phyloP scores from a whole-genome alignment of 768 basidiomycete genomes.

The Paxillus rubicundulus region DNA sequence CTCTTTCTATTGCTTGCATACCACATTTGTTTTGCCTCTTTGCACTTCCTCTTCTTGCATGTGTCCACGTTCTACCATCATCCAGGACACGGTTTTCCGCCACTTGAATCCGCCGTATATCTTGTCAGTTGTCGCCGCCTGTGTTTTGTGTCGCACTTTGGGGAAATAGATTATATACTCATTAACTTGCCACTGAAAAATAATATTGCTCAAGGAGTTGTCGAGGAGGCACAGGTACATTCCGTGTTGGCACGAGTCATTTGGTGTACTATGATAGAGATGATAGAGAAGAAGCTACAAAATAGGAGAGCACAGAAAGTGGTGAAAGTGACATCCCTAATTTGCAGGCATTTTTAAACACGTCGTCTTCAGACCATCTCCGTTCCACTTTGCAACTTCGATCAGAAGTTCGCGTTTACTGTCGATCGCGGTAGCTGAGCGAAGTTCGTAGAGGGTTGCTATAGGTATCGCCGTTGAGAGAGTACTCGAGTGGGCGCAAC shows the following conservation, averaged over 20 bases:
- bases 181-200: neutral
- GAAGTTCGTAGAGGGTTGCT: slow-evolving; percentile 59
- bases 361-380: slow-evolving; percentile 73
- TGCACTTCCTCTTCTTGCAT: slow-evolving; percentile 5
- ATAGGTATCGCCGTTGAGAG: neutral
- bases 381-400: slow-evolving; percentile 83
- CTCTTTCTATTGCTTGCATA: neutral
- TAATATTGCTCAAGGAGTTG: neutral
- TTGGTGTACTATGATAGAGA: neutral
- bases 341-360: slow-evolving; percentile 78
- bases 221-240: neutral
- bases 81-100: slow-evolving; percentile 5
- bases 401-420: slow-evolving; percentile 74
- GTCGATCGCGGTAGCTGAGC: slow-evolving; percentile 65
- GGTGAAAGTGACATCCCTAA: slow-evolving; percentile 20
- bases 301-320: neutral
- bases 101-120: slow-evolving; percentile 14
- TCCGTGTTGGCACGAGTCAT: neutral
- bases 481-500: neutral
- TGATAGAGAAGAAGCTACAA: neutral
- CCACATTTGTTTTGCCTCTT: slow-evolving; percentile 11
- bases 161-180: slow-evolving; percentile 11
- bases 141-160: slow-evolving; percentile 26
- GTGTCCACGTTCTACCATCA: neutral
- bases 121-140: slow-evolving; percentile 21